Conservation (phyloP, 2,329 filamentous ascomycete species). For the Bipolaris oryzae region DNA sequence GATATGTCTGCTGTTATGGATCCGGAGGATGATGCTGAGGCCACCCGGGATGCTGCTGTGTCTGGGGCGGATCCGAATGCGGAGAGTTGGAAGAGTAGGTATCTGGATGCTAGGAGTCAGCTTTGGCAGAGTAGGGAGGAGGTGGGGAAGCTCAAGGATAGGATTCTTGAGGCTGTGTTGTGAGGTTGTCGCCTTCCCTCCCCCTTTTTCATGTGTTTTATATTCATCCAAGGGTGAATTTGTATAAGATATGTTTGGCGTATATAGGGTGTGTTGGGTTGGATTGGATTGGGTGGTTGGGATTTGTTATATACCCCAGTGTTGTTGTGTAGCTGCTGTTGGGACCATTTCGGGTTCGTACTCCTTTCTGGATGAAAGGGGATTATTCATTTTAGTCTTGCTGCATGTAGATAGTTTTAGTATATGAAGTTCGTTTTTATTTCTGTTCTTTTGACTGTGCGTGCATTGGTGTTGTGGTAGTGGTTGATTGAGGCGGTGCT, state of each 20-base stretch:
- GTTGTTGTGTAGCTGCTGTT: neutral
- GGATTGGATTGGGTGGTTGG: constrained; percentile 12
- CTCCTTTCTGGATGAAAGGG: neutral
- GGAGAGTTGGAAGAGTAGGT: constrained; percentile 42
- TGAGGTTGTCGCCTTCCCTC: constrained; percentile 10
- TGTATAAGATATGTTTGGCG: neutral
- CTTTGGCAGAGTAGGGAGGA: constrained; percentile 47
- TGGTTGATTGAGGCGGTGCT: neutral
- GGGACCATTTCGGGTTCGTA: constrained; percentile 9
- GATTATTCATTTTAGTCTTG: neutral
- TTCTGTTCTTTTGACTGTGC: neutral
- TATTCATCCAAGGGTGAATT: neutral
- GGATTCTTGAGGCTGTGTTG: constrained; percentile 48
- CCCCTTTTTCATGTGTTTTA: neutral
- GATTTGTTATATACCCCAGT: constrained; percentile 37
- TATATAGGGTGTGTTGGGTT: neutral
- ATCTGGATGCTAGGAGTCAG: constrained; percentile 40
- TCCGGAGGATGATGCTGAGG: neutral
- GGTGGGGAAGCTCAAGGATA: constrained; percentile 43
- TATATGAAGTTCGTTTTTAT: neutral
- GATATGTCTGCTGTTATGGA: neutral
- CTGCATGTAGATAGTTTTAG: neutral
- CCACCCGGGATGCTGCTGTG: constrained; percentile 12
- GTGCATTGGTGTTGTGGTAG: neutral
- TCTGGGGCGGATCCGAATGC: constrained; percentile 24